phyloP scores from a whole-genome alignment of 176 grass and related monocot genomes.

The Aegilops bicornis region DNA sequence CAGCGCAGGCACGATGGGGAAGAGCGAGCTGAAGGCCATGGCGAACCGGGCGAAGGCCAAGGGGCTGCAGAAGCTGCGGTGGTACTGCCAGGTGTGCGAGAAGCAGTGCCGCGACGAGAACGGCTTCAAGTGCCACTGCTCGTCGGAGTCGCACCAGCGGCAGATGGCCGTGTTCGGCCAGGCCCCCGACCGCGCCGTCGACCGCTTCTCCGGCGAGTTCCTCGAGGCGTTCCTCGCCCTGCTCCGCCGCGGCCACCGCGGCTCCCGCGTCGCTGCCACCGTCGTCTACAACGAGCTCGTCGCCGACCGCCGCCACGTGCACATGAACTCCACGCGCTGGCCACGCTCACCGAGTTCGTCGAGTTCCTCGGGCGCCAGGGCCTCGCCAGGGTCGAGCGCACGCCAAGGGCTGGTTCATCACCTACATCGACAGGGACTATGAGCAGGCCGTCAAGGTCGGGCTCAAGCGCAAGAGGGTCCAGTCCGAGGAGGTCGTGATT shows the following conservation, averaged over 20 bases:
- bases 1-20: conserved; percentile 47
- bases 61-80: conserved; percentile 90
- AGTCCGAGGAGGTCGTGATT: no score
- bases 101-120: conserved; percentile 94
- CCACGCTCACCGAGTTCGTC: conserved; percentile 73
- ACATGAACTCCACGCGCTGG: conserved; percentile 86
- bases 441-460: conserved; percentile 69
- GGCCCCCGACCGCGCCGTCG: conserved; percentile 59
- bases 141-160: conserved; percentile 89
- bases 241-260: conserved; percentile 71
- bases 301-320: conserved; percentile 64
- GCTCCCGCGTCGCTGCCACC: conserved; percentile 84
- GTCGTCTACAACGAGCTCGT: conserved; percentile 83
- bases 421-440: conserved; percentile 72
- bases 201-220: conserved; percentile 79
- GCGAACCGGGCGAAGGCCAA: conserved; percentile 80
- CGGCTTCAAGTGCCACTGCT: conserved; percentile 91
- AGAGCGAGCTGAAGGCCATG: conserved; percentile 77
- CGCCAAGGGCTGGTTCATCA: conserved; percentile 94
- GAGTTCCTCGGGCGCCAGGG: conserved; percentile 62
- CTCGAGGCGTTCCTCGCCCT: conserved; percentile 52
- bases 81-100: conserved; percentile 99
- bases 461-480: conserved; percentile 16
- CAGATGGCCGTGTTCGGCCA: conserved; percentile 95
- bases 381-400: conserved; percentile 79